A percentile compares a stretch with the other conserved stretches of the same genome.
These are phyloP conservation scores for Dipteronia dyeriana DNA, from an alignment of 345 rosid species.

Conservation along the genomic window DNA sequence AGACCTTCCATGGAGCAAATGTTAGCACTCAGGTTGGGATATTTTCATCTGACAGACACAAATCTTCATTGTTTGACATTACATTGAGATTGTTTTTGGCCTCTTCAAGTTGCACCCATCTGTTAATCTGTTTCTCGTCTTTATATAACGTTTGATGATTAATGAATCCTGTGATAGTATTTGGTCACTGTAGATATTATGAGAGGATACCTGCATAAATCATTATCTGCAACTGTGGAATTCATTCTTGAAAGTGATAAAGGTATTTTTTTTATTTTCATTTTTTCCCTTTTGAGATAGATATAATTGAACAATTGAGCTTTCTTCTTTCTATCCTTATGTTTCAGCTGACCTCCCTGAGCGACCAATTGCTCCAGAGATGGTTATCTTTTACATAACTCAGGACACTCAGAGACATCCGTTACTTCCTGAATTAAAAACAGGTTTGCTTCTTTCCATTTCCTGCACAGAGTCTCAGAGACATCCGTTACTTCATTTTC, in stretches of 20 bases:
- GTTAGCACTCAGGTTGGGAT: conserved; percentile 77
- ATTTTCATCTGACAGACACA: conserved; percentile 8
- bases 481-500: conserved; percentile 1
- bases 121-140: neutral
- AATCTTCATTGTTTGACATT: neutral
- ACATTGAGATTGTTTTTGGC: neutral
- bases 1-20: conserved; percentile 88
- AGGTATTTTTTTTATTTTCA: conserved; percentile 37
- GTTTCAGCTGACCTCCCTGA: conserved; percentile 65
- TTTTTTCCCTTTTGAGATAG: conserved; percentile 2
- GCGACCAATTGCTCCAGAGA: conserved; percentile 71
- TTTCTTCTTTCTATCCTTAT: conserved; percentile 19
- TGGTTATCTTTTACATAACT: conserved; percentile 81
- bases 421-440: conserved; percentile 74
- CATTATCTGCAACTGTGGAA: conserved; percentile 67
- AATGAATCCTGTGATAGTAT: conserved; percentile 63
- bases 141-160: conserved; percentile 21
- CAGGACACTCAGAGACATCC: conserved; percentile 94
- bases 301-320: conserved; percentile 9
- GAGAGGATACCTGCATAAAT: conserved; percentile 79
- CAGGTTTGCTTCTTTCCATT: conserved; percentile 46
- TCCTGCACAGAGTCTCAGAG: neutral
- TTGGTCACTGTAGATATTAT: conserved; percentile 71
- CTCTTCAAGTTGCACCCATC: neutral
- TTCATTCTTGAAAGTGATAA: conserved; percentile 74